A percentile compares a stretch with the other conserved stretches of the same genome.
Conservation (phyloP, 805 yeast genomes). For the Candida manassasensis region DNA sequence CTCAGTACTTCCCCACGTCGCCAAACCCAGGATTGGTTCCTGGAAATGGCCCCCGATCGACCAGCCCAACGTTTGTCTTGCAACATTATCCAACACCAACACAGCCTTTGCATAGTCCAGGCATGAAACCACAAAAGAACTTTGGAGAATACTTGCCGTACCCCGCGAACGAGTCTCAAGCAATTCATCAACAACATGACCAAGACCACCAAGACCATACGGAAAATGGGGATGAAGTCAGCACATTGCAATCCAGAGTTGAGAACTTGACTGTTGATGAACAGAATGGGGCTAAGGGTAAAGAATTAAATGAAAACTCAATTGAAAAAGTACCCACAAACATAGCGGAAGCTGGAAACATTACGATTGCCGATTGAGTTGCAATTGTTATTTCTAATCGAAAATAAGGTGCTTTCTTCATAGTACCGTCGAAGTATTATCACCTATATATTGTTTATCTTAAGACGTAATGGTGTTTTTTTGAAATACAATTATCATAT, state of each 20-base stretch:
- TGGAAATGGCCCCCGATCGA: conserved; percentile 2
- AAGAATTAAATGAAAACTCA: background rate
- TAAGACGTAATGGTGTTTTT: too few relatives aligned
- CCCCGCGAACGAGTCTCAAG: conserved; percentile 9
- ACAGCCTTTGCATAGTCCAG: conserved; percentile 7
- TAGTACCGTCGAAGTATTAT: too few relatives aligned
- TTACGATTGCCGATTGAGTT: conserved; percentile 1
- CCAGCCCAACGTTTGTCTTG: conserved; percentile 5
- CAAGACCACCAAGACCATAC: background rate
- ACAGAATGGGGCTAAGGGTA: background rate
- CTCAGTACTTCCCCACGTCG: conserved; percentile 36
- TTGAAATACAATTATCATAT: too few relatives aligned
- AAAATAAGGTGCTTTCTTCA: too few relatives aligned
- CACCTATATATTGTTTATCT: too few relatives aligned
- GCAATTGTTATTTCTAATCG: too few relatives aligned
- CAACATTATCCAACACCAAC: conserved; percentile 3
- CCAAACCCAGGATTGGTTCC: conserved; percentile 13
- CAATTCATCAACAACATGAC: background rate
- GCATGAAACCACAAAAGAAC: conserved; percentile 6
- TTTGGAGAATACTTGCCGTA: conserved; percentile 17
- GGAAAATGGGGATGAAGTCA: conserved; percentile 3
- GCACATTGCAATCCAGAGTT: conserved; percentile 3
- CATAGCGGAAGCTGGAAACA: conserved; percentile 3
- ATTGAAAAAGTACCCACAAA: background rate
- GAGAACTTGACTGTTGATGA: conserved; percentile 1